These are phyloP conservation scores for Lachancea dasiensis DNA, from an alignment of 805 yeast species.

Conservation along the genomic window DNA sequence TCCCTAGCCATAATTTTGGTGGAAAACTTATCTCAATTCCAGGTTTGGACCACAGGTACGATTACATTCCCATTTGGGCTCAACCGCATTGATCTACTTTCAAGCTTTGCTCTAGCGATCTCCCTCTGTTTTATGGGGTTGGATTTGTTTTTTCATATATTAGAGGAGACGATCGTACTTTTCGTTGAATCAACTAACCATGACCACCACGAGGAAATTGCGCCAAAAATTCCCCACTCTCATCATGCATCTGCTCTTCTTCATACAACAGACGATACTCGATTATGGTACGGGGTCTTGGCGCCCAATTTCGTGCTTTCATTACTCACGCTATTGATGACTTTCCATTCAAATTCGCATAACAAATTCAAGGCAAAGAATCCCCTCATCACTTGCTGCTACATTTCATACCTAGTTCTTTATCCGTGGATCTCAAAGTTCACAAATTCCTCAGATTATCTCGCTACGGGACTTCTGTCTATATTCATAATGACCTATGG, in stretches of 20 bases:
- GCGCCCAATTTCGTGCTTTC: slow-evolving; percentile 19
- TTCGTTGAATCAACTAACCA: slow-evolving; percentile 28
- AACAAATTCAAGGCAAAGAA: slow-evolving; percentile 30
- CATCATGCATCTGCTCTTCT: slow-evolving; percentile 20
- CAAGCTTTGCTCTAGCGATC: slow-evolving; percentile 81
- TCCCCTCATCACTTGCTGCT: slow-evolving; percentile 29
- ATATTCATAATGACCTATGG: slow-evolving; percentile 30
- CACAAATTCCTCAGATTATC: slow-evolving; percentile 24
- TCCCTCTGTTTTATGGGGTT: slow-evolving; percentile 86
- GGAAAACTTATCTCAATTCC: slow-evolving; percentile 82
- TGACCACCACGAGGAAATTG: slow-evolving; percentile 30
- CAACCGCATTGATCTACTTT: slow-evolving; percentile 82
- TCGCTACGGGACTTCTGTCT: slow-evolving; percentile 26
- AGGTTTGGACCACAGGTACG: slow-evolving; percentile 81
- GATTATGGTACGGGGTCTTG: slow-evolving; percentile 25
- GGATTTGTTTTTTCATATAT: slow-evolving; percentile 78
- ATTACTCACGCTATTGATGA: slow-evolving; percentile 21
- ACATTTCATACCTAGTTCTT: slow-evolving; percentile 24
- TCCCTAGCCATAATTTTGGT: slow-evolving; percentile 64
- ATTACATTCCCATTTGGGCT: slow-evolving; percentile 87
- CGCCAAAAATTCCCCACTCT: slow-evolving; percentile 30
- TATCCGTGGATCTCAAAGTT: slow-evolving; percentile 23
- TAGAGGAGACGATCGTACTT: slow-evolving; percentile 60
- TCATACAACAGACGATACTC: slow-evolving; percentile 11
- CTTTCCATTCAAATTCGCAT: slow-evolving; percentile 24